Conservation (phyloP, 768 basidiomycete species). For the Thelephora aurantiotincta region DNA sequence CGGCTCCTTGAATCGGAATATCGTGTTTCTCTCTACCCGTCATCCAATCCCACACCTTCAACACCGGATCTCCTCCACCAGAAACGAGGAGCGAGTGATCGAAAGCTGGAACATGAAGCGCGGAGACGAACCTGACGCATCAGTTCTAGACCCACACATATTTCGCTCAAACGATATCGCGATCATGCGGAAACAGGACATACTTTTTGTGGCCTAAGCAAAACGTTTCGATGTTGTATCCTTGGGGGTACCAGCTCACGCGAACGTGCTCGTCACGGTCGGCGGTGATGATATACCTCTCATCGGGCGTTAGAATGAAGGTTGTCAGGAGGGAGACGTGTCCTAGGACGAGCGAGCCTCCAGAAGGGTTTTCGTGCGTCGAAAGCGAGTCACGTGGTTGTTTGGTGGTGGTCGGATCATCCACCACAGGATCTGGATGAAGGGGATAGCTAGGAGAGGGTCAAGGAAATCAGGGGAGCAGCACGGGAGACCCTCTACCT, state of each 20-base stretch:
- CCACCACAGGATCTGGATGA: conserved; percentile 13
- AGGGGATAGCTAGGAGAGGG: conserved; percentile 40
- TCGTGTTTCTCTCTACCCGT: conserved; percentile 38
- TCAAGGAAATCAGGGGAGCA: background rate
- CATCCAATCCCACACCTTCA: conserved; percentile 77
- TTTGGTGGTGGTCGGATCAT: conserved; percentile 12
- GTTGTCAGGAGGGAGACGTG: conserved; percentile 79
- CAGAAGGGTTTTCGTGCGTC: conserved; percentile 58
- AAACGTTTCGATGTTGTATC: conserved; percentile 75
- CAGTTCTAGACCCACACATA: background rate
- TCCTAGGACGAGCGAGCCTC: conserved; percentile 63
- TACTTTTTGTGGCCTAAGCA: conserved; percentile 79
- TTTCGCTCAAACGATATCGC: no score
- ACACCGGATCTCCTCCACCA: conserved; percentile 71
- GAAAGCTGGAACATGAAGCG: conserved; percentile 51
- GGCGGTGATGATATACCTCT: conserved; percentile 69
- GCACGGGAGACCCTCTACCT: conserved; percentile 27
- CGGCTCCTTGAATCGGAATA: conserved; percentile 29
- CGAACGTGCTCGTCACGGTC: conserved; percentile 95
- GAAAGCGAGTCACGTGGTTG: conserved; percentile 18
- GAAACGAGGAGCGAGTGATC: conserved; percentile 46
- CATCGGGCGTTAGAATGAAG: conserved; percentile 53
- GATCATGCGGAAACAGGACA: conserved; percentile 12
- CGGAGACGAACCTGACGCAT: conserved; percentile 59
- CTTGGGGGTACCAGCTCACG: conserved; percentile 79